phyloP scores from a whole-genome alignment of 108 stramenopile genomes.

The Nitzschia sp. region DNA sequence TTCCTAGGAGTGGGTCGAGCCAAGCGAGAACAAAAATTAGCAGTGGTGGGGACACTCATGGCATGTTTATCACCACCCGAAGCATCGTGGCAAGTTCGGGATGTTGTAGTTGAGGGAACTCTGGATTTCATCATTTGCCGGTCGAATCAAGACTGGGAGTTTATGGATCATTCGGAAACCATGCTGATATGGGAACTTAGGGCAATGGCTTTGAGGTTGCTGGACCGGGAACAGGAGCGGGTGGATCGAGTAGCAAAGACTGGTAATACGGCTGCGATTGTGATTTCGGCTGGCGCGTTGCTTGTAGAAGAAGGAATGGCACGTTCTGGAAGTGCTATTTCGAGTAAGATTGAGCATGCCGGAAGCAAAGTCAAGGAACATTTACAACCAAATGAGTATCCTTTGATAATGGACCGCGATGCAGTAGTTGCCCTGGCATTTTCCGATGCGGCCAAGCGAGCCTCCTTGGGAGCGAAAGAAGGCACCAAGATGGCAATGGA shows the following conservation, averaged over 20 bases:
- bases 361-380: constrained; percentile 24
- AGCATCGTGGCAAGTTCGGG: constrained; percentile 13
- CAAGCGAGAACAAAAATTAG: constrained; percentile 9
- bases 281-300: constrained; percentile 36
- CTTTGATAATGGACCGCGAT: constrained; percentile 12
- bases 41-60: constrained; percentile 13
- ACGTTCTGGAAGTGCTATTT: constrained; percentile 11
- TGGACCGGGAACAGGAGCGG: constrained; percentile 22
- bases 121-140: constrained; percentile 1
- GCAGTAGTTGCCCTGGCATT: constrained; percentile 29
- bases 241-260: constrained; percentile 17
- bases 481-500: constrained; percentile 16
- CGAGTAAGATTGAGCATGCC: constrained; percentile 17
- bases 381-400: constrained; percentile 16
- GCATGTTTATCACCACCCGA: constrained; percentile 13
- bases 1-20: constrained; percentile 13
- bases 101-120: constrained; percentile 2
- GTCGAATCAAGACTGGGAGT: constrained; percentile 2
- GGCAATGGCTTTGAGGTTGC: constrained; percentile 17
- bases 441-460: constrained; percentile 30
- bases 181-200: constrained; percentile 35
- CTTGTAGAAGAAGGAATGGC: constrained; percentile 36
- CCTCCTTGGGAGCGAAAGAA: constrained; percentile 19
- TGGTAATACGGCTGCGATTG: constrained; percentile 28
- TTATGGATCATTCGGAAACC: background rate